phyloP scores from a whole-genome alignment of 345 rosid genomes.

The Aegle marmelos region DNA sequence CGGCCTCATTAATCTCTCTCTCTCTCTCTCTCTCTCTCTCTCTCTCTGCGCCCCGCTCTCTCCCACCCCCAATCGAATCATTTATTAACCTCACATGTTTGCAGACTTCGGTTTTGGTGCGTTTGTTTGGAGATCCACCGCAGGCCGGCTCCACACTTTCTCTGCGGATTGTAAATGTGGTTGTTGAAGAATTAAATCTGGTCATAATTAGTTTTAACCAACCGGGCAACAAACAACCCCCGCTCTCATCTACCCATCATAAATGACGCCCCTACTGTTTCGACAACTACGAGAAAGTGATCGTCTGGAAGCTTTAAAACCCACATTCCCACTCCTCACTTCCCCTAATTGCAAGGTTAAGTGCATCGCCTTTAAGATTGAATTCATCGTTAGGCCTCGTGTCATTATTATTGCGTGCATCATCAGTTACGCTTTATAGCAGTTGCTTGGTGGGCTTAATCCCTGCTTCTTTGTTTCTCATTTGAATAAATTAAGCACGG shows the following conservation, averaged over 20 bases:
- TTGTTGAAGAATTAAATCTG: slow-evolving; percentile 8
- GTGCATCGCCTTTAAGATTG: too few relatives aligned
- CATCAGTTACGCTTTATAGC: too few relatives aligned
- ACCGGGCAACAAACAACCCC: not conserved
- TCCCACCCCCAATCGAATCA: not conserved
- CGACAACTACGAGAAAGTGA: not conserved
- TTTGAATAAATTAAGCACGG: too few relatives aligned
- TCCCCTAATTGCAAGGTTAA: too few relatives aligned
- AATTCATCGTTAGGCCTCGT: too few relatives aligned
- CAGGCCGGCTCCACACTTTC: not conserved
- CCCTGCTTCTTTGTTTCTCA: too few relatives aligned
- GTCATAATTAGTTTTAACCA: slow-evolving; percentile 15
- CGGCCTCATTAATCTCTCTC: too few relatives aligned
- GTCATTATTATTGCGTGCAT: too few relatives aligned
- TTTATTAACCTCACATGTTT: slow-evolving; percentile 34
- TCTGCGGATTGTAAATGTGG: not conserved
- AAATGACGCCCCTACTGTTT: not conserved
- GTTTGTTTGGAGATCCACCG: slow-evolving; percentile 13
- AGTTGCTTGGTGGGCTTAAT: too few relatives aligned
- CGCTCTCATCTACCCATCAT: not conserved
- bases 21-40: too few relatives aligned
- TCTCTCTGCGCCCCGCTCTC: too few relatives aligned
- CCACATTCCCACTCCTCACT: not conserved
- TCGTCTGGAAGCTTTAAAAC: too few relatives aligned
- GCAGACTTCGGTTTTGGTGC: not conserved